Conservation (phyloP, 352 stramenopile genomes). For the Phytophthora podocarpi region DNA sequence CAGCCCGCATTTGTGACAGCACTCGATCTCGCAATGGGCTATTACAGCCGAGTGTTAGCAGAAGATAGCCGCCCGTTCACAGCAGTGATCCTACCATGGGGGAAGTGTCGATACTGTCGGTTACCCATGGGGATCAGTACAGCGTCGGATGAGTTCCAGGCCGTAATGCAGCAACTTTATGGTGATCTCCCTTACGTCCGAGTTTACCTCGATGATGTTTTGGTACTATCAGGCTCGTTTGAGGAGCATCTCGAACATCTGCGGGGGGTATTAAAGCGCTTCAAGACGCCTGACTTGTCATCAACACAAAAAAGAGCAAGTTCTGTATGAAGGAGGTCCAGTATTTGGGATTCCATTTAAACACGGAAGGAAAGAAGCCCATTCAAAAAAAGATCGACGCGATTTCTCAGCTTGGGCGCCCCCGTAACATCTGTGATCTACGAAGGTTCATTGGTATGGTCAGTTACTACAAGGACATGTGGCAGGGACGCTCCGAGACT, state of each 20-base stretch:
- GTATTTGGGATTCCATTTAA: neutral
- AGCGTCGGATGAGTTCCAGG: conserved; percentile 16
- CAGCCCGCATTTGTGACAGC: neutral
- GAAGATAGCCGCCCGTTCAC: conserved; percentile 6
- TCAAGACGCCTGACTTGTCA: neutral
- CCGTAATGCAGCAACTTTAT: neutral
- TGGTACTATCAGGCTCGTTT: neutral
- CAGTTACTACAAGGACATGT: conserved; percentile 14
- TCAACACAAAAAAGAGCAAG: conserved; percentile 7
- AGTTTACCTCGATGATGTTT: conserved; percentile 6
- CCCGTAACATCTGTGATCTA: neutral
- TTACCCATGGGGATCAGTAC: conserved; percentile 10
- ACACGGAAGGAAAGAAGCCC: neutral
- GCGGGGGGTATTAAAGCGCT: neutral
- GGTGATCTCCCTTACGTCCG: neutral
- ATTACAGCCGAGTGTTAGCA: neutral
- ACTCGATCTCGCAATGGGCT: neutral
- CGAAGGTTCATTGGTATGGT: neutral
- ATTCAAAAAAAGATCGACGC: neutral
- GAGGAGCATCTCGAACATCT: conserved; percentile 2
- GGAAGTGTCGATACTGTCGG: conserved; percentile 10
- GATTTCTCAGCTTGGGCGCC: neutral
- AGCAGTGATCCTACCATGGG: neutral
- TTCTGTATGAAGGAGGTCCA: neutral
- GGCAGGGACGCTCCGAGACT: neutral